Evolutionary conservation across 169 alveolate species (phyloP), one percentile per base, ranked within the genome.

Genomic region (Ichthyophthirius multifiliis): DNA sequence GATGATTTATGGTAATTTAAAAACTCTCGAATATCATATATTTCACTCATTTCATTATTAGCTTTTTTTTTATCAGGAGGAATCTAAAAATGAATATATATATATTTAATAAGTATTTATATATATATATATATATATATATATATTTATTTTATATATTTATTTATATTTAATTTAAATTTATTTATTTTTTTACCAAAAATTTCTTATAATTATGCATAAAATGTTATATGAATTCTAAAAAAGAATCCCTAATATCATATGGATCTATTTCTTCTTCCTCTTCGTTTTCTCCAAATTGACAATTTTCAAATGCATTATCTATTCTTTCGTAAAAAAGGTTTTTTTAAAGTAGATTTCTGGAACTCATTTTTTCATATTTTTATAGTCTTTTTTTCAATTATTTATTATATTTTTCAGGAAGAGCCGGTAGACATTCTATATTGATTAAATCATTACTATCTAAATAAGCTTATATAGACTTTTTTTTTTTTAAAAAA

Each of bases 231-330:
- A 45, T 63, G 35, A 81, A 47, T 27, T 67, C 47, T 48, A 81
- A 55, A 27, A 81, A 81, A 0, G 75, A 76, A 47, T 73, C 82
- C 55, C 80, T 81, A n/a, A 81, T 47, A 27, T 46, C 43, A 81
- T 44, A 73, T 34, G 76, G 15, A 55, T 81, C 82, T 27, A 48
- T 34, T n/a, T 44, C 16, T 35, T 43, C 81, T 2, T 41, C 16
- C 7, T 32, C n/a, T 18, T 35, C 6, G 9, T 18, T 32, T 20
- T 48, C 67, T 46, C 73, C 81, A 7, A 47, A 44, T 15, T 34
- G 20, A 4, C 74, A 62, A 10, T 41, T 65, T 16, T 74, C 71
- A 47, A 79, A 79, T 4, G 80, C 79, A 18, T 31, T 18, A 46
- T 71, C 85, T 20, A 34, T 18, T 31, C 31, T 65, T 1, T 67